Base-by-base conservation (phyloP, 1,284 basidiomycete species). In the Paramarasmius palmivorus region DNA sequence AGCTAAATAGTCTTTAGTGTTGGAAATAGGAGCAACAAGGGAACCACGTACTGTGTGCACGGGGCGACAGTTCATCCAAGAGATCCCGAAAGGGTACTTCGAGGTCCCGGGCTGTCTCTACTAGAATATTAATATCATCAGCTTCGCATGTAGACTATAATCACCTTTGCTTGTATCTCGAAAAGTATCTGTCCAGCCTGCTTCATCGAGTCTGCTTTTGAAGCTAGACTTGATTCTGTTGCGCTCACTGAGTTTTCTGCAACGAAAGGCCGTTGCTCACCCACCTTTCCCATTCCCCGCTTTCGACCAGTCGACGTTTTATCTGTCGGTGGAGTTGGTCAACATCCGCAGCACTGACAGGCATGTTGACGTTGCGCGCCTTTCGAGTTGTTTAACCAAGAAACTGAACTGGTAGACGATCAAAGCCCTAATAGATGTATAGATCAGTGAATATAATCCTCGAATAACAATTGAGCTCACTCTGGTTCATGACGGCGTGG, bases 231-330 rank as follows among this genome's bases (percentile, higher is more conserved):
- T 50, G 39, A 50, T 39, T 42, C 49, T 50, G 23, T 9, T 14
- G 12, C 7, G 29, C 26, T 1, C 7, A 29, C 23, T 26, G 7
- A 26, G 23, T 36, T 22, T 9, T 20, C 12, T 19, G 10, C 20
- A 2, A 10, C 23, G 9, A 9, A 26, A 12, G 10, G 38, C 25
- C 14, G 17, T 17, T 4, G 10, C 5, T 15, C 34, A 26, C 38
- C 29, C 8, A 50, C 49, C 36, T 41, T 15, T 50, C 49, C 49
- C 49, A 50, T 32, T 50, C 49, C n/a, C 49, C 49, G 19, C 22
- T 50, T 42, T 50, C 49, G 12, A 50, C 29, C 14, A 42, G 15
- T 17, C 49, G 37, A 26, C 38, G 49, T 19, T 50, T 20, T 17
- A 50, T 50, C 29, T 50, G 49, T n/a, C 23, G 37, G 25, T 42